Percentiles rank a stretch among this genome's conserved stretches.
phyloP scores from a whole-genome alignment of 331 rosid genomes.

The Quercus phellos region DNA sequence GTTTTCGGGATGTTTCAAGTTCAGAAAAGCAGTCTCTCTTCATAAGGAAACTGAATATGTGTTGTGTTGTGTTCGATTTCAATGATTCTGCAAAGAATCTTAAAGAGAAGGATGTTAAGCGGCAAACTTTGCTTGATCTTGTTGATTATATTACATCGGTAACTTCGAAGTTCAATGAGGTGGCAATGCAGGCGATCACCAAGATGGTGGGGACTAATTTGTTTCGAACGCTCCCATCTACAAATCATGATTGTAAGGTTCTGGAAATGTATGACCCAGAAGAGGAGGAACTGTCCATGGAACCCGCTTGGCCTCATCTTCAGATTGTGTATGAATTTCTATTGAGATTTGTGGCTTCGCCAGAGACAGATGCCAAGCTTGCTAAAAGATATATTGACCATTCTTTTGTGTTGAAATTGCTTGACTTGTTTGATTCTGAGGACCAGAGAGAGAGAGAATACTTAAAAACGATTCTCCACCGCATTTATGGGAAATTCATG shows the following conservation, averaged over 20 bases:
- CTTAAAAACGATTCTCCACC: constrained; percentile 68
- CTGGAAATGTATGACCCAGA: constrained; percentile 55
- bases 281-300: constrained; percentile 69
- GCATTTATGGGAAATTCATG: constrained; percentile 76
- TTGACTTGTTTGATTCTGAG: constrained; percentile 75
- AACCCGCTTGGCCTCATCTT: constrained; percentile 78
- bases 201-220: constrained; percentile 62
- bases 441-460: constrained; percentile 83
- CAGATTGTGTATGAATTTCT: constrained; percentile 71
- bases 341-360: constrained; percentile 59
- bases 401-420: constrained; percentile 60
- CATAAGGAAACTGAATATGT: constrained; percentile 55
- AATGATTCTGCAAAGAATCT: constrained; percentile 55
- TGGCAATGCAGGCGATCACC: constrained; percentile 54
- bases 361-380: constrained; percentile 70
- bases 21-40: constrained; percentile 62
- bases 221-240: constrained; percentile 50
- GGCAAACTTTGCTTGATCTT: constrained; percentile 64
- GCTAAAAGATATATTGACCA: constrained; percentile 69
- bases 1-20: constrained; percentile 54
- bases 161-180: constrained; percentile 55
- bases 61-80: constrained; percentile 63
- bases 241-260: constrained; percentile 43
- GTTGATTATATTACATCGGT: constrained; percentile 59
- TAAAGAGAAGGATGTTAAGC: constrained; percentile 62